Conservation (phyloP, 2,329 filamentous ascomycete genomes). For the Byssothecium circinans region DNA sequence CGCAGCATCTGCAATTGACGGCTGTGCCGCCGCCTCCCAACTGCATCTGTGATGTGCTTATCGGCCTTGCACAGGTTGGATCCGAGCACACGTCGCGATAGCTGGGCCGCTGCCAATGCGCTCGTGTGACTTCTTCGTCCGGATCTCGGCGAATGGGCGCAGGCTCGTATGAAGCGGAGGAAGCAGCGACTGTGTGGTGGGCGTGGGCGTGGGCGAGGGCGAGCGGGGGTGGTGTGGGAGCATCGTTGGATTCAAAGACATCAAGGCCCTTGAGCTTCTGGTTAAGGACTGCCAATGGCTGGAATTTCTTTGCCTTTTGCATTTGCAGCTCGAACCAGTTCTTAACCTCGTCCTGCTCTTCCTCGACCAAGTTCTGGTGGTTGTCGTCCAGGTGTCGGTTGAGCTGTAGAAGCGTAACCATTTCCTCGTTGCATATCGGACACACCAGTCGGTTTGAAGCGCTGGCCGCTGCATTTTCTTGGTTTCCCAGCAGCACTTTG, state of each 20-base stretch:
- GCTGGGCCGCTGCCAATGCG: constrained; percentile 83
- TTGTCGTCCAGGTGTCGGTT: constrained; percentile 84
- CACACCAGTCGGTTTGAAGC: constrained; percentile 75
- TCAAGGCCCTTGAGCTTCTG: constrained; percentile 91
- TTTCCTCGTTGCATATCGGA: constrained; percentile 98
- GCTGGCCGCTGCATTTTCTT: constrained; percentile 58
- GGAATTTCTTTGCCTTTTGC: constrained; percentile 88
- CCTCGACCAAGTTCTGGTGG: constrained; percentile 85
- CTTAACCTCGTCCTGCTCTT: constrained; percentile 91
- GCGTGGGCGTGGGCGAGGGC: too few relatives aligned
- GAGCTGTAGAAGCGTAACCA: constrained; percentile 91
- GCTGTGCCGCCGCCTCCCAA: constrained; percentile 78
- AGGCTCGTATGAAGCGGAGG: constrained; percentile 35
- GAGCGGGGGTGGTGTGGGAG: constrained; percentile 48
- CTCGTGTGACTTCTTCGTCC: constrained; percentile 83
- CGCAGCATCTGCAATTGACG: constrained; percentile 92
- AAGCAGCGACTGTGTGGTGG: constrained; percentile 32
- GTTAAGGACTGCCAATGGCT: constrained; percentile 86
- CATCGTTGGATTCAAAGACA: constrained; percentile 90
- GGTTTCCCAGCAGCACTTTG: constrained; percentile 72
- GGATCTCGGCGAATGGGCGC: constrained; percentile 61
- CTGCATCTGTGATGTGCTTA: constrained; percentile 54
- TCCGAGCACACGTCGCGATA: constrained; percentile 82
- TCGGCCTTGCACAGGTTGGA: constrained; percentile 68
- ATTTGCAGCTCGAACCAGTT: constrained; percentile 97